These are phyloP conservation scores for Aspergillus puulaauensis DNA, from an alignment of 2,329 filamentous ascomycete species.

Conservation along the genomic window DNA sequence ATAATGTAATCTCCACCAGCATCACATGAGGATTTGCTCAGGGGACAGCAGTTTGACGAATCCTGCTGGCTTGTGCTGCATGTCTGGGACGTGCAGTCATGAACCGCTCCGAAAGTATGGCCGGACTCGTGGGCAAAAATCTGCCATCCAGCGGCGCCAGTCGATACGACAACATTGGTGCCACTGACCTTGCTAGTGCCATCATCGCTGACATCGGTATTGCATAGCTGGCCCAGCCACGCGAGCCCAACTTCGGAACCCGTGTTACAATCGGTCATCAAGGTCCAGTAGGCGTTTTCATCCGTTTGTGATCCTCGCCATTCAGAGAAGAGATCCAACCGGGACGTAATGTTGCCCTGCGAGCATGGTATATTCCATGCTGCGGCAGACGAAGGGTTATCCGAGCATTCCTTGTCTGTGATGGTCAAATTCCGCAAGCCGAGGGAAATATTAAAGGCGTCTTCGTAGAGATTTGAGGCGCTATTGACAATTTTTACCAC, in stretches of 20 bases:
- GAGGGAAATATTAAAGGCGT: constrained; percentile 90
- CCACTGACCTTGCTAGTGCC: constrained; percentile 72
- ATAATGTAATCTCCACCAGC: constrained; percentile 83
- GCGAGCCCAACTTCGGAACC: constrained; percentile 84
- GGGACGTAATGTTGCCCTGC: constrained; percentile 62
- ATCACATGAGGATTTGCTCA: constrained; percentile 67
- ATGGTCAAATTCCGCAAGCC: constrained; percentile 84
- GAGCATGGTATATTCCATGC: constrained; percentile 81
- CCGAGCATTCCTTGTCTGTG: constrained; percentile 72
- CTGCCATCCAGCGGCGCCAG: constrained; percentile 84
- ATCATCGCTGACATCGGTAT: constrained; percentile 51
- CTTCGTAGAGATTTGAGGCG: constrained; percentile 85
- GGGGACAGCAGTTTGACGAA: constrained; percentile 75
- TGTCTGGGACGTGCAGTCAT: constrained; percentile 75
- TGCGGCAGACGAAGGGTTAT: constrained; percentile 62
- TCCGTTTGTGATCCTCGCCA: constrained; percentile 82
- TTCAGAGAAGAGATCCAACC: constrained; percentile 80
- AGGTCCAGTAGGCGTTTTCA: constrained; percentile 87
- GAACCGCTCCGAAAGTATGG: constrained; percentile 93
- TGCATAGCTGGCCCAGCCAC: constrained; percentile 88
- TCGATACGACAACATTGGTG: constrained; percentile 85
- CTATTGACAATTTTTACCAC: constrained; percentile 82
- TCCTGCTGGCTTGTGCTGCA: constrained; percentile 65
- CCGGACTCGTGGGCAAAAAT: constrained; percentile 93
- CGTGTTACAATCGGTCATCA: constrained; percentile 79